phyloP scores from a whole-genome alignment of 805 yeast species.

The Zygosaccharomyces siamensis region DNA sequence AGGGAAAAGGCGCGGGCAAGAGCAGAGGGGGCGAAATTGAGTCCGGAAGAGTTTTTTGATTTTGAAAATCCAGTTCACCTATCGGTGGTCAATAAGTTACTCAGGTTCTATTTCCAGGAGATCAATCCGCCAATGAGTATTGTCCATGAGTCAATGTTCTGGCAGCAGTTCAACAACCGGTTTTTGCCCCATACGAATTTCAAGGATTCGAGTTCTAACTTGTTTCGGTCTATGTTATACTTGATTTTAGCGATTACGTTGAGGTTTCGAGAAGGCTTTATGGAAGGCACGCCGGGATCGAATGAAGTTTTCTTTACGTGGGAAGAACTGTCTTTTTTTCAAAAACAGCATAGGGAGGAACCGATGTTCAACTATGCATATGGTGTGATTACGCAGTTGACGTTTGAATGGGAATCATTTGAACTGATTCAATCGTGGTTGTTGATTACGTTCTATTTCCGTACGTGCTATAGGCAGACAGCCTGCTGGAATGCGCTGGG shows the following conservation, averaged over 20 bases:
- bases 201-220: slow-evolving; percentile 35
- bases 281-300: neutral
- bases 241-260: slow-evolving; percentile 47
- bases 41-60: slow-evolving; percentile 17
- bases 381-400: slow-evolving; percentile 37
- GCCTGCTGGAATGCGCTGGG: slow-evolving; percentile 41
- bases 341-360: slow-evolving; percentile 36
- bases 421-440: slow-evolving; percentile 50
- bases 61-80: slow-evolving; percentile 21
- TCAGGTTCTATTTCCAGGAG: slow-evolving; percentile 39
- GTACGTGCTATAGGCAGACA: slow-evolving; percentile 43
- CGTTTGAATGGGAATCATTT: slow-evolving; percentile 49
- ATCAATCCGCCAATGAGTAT: slow-evolving; percentile 52
- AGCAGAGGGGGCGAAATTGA: slow-evolving; percentile 13
- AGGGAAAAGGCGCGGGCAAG: slow-evolving; percentile 20
- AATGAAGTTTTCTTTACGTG: neutral
- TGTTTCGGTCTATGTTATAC: slow-evolving; percentile 49
- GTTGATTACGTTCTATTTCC: slow-evolving; percentile 40
- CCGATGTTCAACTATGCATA: slow-evolving; percentile 39
- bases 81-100: slow-evolving; percentile 32
- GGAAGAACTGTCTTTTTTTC: slow-evolving; percentile 5
- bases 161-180: slow-evolving; percentile 42
- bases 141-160: slow-evolving; percentile 49
- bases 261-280: slow-evolving; percentile 44
- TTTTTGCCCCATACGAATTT: slow-evolving; percentile 26